Base-by-base conservation (phyloP, 352 stramenopile species). In the Globisporangium echinulatum region DNA sequence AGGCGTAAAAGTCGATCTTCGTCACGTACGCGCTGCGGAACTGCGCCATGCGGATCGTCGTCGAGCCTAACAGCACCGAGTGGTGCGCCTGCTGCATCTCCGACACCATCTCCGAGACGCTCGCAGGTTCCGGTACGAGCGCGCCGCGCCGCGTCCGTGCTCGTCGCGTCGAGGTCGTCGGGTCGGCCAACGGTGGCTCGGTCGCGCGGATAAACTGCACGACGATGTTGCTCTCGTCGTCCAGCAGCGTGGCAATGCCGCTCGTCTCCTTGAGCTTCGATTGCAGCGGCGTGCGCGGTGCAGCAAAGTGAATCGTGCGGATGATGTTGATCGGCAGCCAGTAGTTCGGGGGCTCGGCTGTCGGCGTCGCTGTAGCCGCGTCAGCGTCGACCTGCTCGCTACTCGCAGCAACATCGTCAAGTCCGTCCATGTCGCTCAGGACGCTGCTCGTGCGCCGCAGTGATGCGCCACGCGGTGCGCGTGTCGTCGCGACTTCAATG, bases 21-120 rank as follows among this genome's bases (percentile, higher is more conserved):
- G 84, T 91, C 36, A 92, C 80, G 52, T 88, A 91, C n/a, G 82
- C 79, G 36, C 79, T 90, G 56, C 79, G 82, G 47, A 94, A 94
- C 50, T 90, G 82, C 7, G 80, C 79, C 70, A 94, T 79, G 4
- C 80, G 82, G 40, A 94, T 82, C 52, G 83, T 88, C 0, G 84
- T 92, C 1, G 78, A 84, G 0, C 84, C 84, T 0, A 94, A 59
- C 9, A 89, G 54, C 36, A 91, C 50, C 1, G 71, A 77, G 44
- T 88, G 78, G 3, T 69, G 54, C 9, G 66, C 66, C 14, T 62
- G 52, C 39, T 64, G 65, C 65, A 75, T 79, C 40, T 76, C 67
- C 4, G 67, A 64, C 0, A 81, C 63, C 44, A 82, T 70, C 3
- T 82, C 70, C 14, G 60, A 63, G 33, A 79, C 70, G 17, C 50